These are phyloP conservation scores for Debaryomycetaceae sp. DNA, from an alignment of 1,139 yeast genomes.

Conservation along the genomic window DNA sequence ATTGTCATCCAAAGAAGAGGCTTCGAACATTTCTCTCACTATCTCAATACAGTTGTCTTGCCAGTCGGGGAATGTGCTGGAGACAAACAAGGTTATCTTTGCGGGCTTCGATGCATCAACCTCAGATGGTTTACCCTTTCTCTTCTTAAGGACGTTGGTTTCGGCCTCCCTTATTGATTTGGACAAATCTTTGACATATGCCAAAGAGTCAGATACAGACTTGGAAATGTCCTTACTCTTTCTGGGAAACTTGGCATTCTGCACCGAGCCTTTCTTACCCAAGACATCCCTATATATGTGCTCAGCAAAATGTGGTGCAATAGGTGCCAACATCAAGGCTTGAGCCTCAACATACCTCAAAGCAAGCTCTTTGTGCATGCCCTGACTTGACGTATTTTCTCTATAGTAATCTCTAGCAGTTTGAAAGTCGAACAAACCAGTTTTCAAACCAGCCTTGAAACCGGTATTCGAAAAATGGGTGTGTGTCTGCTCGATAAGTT, in stretches of 20 bases:
- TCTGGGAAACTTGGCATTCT: conserved; percentile 76
- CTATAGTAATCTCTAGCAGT: conserved; percentile 95
- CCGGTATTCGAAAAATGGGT: conserved; percentile 68
- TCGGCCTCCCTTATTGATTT: conserved; percentile 92
- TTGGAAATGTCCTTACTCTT: conserved; percentile 62
- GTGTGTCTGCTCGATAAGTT: conserved; percentile 68
- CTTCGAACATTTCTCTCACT: conserved; percentile 74
- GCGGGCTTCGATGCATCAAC: conserved; percentile 73
- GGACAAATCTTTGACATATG: conserved; percentile 71
- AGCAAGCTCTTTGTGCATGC: conserved; percentile 84
- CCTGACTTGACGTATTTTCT: conserved; percentile 61
- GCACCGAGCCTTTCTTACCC: conserved; percentile 59
- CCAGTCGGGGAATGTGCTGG: conserved; percentile 93
- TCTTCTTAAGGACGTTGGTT: conserved; percentile 81
- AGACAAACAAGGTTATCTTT: conserved; percentile 65
- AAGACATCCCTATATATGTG: conserved; percentile 82
- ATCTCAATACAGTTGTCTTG: conserved; percentile 84
- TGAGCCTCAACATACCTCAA: conserved; percentile 81
- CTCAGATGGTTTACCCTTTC: conserved; percentile 76
- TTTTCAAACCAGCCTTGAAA: conserved; percentile 86
- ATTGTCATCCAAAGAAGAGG: conserved; percentile 57
- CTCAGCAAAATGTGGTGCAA: conserved; percentile 96
- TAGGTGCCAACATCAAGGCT: conserved; percentile 79
- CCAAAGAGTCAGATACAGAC: conserved; percentile 62
- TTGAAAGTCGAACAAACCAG: conserved; percentile 91